Conservation (phyloP, 2,329 filamentous ascomycete species). For the Sclerotiophoma versabilis region DNA sequence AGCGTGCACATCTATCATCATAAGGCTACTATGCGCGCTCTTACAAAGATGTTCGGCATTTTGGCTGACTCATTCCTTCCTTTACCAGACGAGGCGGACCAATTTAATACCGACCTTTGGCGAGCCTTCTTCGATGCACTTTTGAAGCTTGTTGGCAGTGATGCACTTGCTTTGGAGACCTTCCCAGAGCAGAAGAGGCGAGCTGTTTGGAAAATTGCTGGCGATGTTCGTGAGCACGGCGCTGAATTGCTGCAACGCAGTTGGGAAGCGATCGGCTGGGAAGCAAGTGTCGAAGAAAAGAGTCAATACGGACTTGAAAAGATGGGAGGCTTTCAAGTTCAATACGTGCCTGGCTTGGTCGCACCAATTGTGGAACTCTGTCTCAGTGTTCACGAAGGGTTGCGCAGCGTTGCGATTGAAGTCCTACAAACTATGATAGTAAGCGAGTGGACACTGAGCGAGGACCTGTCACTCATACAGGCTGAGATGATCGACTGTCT, state of each 20-base stretch:
- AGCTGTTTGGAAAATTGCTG: conserved; percentile 98
- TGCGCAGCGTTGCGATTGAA: conserved; percentile 88
- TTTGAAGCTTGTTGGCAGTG: conserved; percentile 86
- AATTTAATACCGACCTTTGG: conserved; percentile 93
- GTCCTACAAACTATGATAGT: conserved; percentile 98
- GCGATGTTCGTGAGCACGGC: conserved; percentile 90
- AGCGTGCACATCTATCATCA: conserved; percentile 94
- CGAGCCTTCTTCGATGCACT: conserved; percentile 90
- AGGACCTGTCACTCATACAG: conserved; percentile 89
- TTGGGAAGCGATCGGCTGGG: conserved; percentile 98
- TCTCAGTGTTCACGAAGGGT: conserved; percentile 90
- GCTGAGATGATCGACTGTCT: conserved; percentile 96
- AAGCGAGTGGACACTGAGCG: conserved; percentile 95
- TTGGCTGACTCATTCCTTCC: conserved; percentile 86
- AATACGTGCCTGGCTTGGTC: conserved; percentile 93
- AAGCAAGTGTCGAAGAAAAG: conserved; percentile 81
- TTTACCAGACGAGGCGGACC: conserved; percentile 87
- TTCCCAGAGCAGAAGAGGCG: conserved; percentile 96
- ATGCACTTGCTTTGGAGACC: conserved; percentile 87
- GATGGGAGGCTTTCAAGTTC: conserved; percentile 96
- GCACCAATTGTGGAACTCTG: conserved; percentile 92
- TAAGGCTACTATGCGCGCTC: conserved; percentile 82
- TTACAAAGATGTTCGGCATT: conserved; percentile 82
- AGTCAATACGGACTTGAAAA: conserved; percentile 78
- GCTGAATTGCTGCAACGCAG: conserved; percentile 83